phyloP scores from a whole-genome alignment of 345 rosid species.

The Litchi chinensis region DNA sequence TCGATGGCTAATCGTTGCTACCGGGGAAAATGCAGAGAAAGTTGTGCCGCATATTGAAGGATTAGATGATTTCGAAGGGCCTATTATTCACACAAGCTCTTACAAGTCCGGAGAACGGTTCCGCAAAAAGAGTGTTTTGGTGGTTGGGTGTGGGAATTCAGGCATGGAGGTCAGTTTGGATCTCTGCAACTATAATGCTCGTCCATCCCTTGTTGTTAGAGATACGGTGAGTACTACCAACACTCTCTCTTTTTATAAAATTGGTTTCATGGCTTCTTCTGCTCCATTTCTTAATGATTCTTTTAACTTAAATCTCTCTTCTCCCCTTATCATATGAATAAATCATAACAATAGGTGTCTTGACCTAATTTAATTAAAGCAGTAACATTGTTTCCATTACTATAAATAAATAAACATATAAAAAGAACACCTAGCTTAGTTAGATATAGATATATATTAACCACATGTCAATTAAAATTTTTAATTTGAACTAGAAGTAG shows the following conservation, averaged over 20 bases:
- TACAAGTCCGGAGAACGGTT: constrained; percentile 63
- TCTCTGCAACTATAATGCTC: constrained; percentile 70
- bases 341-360: background rate
- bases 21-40: constrained; percentile 84
- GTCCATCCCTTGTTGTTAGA: constrained; percentile 75
- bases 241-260: background rate
- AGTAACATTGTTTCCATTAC: no score
- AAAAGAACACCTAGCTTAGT: background rate
- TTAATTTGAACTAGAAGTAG: background rate
- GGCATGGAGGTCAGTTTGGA: constrained; percentile 95
- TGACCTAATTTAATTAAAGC: background rate
- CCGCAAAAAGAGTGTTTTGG: constrained; percentile 58
- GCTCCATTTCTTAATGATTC: background rate
- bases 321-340: background rate
- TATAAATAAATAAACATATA: background rate
- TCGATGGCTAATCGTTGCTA: constrained; percentile 75
- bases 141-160: constrained; percentile 92
- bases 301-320: background rate
- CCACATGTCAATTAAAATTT: background rate
- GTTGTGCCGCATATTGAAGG: constrained; percentile 66
- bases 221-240: constrained; percentile 58
- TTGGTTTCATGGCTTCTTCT: background rate
- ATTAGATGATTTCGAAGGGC: constrained; percentile 52
- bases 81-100: constrained; percentile 55
- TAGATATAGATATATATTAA: background rate